Base-by-base conservation (phyloP, 306 rosid genomes). In the Dicorynia guianensis region DNA sequence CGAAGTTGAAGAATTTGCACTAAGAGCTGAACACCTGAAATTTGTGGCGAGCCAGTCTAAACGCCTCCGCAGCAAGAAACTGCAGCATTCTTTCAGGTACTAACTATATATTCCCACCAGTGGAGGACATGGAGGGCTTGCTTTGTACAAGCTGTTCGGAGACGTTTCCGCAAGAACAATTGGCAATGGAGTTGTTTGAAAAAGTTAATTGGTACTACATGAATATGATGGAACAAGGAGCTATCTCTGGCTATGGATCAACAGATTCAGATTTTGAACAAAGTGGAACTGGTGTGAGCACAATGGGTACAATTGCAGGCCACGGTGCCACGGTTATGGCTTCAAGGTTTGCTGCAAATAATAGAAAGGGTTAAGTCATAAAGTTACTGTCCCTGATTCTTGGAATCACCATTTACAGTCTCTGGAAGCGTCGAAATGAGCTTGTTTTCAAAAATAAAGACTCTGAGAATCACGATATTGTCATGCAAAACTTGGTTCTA, bases 51-150 rank as follows among this genome's bases (percentile, higher is more conserved):
- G 55, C 42, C 98, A 95, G 54, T 90, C 92, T 60, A 91, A 87
- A 87, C 86, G 91, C 17, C 96, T 92, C 1, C 98, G 88, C 35
- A 95, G 97, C 87, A 92, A 92, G 84, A 89, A 65, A 83, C 86
- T 95, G 17, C 98, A 90, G 63, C 97, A 92, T 57, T 95, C 96
- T 30, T 92, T 95, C 47, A 78, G 97, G 77, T 92, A 90, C 76
- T 87, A n/a, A n/a, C n/a, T n/a, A n/a, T n/a, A n/a, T n/a, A 90
- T 59, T 92, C 98, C 17, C 96, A 88, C 74, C 96, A 92, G 7
- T 95, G 97, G 98, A 85, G 98, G 56, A 79, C 96, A 7, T 95
- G 97, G 97, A 93, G 92, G 4, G 88, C 96, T 55, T 82, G 89
- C 60, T 92, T 84, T 69, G 76, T 95, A 55, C 98, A 92, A 79